Conservation (phyloP, 345 rosid genomes). For the Trapa bicornis region DNA sequence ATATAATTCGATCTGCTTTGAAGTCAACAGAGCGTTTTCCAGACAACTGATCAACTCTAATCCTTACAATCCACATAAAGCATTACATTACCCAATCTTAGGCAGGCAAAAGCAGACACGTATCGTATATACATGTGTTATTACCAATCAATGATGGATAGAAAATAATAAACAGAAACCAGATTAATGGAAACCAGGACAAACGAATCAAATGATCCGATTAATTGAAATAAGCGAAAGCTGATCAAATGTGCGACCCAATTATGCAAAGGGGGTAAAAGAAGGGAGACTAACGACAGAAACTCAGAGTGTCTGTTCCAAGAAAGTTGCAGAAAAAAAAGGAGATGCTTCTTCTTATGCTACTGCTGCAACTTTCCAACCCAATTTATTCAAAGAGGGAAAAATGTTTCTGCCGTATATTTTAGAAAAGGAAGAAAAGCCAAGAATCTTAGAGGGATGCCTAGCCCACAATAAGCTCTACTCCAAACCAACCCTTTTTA, state of each 20-base stretch:
- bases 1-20: neutral
- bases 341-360: slow-evolving; percentile 6
- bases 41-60: neutral
- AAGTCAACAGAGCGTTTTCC: neutral
- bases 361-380: neutral
- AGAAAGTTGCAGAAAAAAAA: slow-evolving; percentile 7
- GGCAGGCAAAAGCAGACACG: neutral
- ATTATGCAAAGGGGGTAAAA: neutral
- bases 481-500: neutral
- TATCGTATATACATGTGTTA: neutral
- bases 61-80: neutral
- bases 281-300: slow-evolving; percentile 1
- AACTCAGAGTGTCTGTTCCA: slow-evolving; percentile 1
- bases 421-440: neutral
- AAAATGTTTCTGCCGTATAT: neutral
- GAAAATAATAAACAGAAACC: neutral
- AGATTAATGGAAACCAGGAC: neutral
- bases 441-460: too few species aligned
- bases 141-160: neutral
- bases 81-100: neutral
- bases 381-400: neutral
- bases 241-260: neutral
- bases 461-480: too few species aligned
- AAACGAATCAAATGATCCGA: slow-evolving; percentile 6
- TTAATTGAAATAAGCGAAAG: too few species aligned